Evolutionary conservation across 2,329 filamentous ascomycete genomes (phyloP).

Genomic region (Mollisia scopiformis): DNA sequence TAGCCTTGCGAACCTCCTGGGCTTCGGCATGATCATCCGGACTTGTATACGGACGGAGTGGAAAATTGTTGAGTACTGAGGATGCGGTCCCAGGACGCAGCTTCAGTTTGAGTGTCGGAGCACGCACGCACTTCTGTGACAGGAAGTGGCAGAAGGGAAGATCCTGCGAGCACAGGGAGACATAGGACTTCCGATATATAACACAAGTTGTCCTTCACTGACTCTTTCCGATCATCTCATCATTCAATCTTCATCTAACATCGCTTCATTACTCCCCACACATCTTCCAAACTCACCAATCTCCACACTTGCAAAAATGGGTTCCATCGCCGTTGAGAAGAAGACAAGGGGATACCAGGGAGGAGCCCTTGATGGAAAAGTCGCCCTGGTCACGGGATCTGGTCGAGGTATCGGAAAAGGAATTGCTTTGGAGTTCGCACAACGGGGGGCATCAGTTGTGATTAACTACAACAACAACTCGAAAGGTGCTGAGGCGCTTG

Average conservation of each 20-base stretch:
- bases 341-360: conserved; percentile 2
- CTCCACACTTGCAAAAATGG: not conserved
- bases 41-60: conserved; percentile 2
- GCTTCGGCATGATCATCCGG: not conserved
- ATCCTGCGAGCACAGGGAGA: not conserved
- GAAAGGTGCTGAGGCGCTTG: conserved; percentile 57
- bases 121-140: not conserved
- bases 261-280: not conserved
- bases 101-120: not conserved
- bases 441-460: conserved; percentile 42
- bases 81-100: not conserved
- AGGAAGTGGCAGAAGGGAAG: not conserved
- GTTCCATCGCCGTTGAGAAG: conserved; percentile 4
- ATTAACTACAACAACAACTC: conserved; percentile 68
- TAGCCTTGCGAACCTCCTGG: not conserved
- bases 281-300: not conserved
- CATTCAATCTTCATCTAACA: not conserved
- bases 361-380: conserved; percentile 51
- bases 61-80: conserved; percentile 4
- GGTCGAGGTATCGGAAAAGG: conserved; percentile 73
- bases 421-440: conserved; percentile 42
- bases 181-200: conserved; percentile 1
- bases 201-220: not conserved
- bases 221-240: not conserved
- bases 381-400: conserved; percentile 82